Base-by-base conservation (phyloP, 23 red algal genomes). In the Gracilaria vermiculophylla region DNA sequence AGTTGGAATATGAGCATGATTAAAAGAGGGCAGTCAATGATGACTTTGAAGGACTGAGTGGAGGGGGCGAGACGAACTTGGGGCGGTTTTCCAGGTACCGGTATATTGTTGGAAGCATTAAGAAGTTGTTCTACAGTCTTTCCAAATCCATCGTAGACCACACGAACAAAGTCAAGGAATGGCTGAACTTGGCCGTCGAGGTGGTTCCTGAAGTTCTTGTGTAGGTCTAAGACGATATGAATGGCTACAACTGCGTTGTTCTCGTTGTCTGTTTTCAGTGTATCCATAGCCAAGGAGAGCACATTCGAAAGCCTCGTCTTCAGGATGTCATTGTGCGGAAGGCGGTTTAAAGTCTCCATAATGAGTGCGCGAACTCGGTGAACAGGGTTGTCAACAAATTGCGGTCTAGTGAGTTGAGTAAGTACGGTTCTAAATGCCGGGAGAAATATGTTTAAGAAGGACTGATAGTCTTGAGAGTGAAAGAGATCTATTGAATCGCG, bases 1-100 rank as follows among this genome's bases (percentile, higher is more conserved):
- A 95, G 40, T 42, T 98, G 96, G 17, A 92, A 91, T 24, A 98
- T 52, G n/a, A 92, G 83, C 89, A 98, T 86, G 54, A 98, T 72
- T 17, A 98, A 40, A 17, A 95, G 77, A 14, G 96, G 96, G 45
- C 92, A 98, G 29, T 98, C 96, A 21, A 69, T 90, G 23, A 98
- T 76, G 11, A 94, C 88, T 62, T 91, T 92, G 74, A 95, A 98
- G 12, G 88, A 93, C 29, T 88, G 69, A 0, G 88, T 83, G 33
- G 85, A 75, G 1, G 56, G 61, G 2, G 77, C 29, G 47, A 92
- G 80, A 17, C 74, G 54, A 32, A 51, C 28, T 15, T 45, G 33
- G 1, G 19, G 34, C 10, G 75, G 77, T 27, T 78, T 52, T 60
- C 77, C 58, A 34, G 32, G 44, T 60, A 54, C 31, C 15, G 58